Base-by-base conservation (phyloP, 2,329 filamentous ascomycete species). In the Nemania serpens region DNA sequence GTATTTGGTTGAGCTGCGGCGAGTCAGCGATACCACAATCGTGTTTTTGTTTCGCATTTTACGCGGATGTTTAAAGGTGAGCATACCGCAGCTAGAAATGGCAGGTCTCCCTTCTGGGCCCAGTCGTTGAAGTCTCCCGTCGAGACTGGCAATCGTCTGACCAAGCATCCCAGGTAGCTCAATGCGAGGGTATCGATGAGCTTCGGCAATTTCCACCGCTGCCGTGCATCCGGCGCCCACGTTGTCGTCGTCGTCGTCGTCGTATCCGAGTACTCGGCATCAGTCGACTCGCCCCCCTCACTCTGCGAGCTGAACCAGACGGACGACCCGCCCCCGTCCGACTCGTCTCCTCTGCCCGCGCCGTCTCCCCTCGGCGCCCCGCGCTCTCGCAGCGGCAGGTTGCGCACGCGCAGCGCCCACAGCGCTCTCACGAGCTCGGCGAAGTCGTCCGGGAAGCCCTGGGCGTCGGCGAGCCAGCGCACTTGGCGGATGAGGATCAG, bases 401-500 rank as follows among this genome's bases (percentile, higher is more conserved):
- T 70, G 39, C 83, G 77, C 2, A 82, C 78, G 5, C 91, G 85
- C 52, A 97, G 77, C 54, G 88, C 82, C 94, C 95, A 99, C 13
- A 99, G 82, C 72, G 97, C 93, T 60, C 88, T 86, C 5, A 96
- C 87, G 10, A 96, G 81, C 7, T 79, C 88, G 79, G 96, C 92
- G 12, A 97, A 81, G 68, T 96, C 89, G 4, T 80, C 75, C 1
- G 89, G 88, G 49, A 95, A 82, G 0, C 84, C 83, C 72, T 88
- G 87, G 5, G 82, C 78, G 20, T 84, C 78, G 13, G 96, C 79
- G 33, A 98, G 79, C 81, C 89, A 93, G 70, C 85, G 77, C 15
- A 91, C 78, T 78, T 98, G 94, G 71, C 90, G 91, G 73, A 93
- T 87, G 29, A 99, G 78, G 49, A 98, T 83, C 34, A 97, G 80